phyloP scores from a whole-genome alignment of 345 rosid species.

The Stellera chamaejasme region DNA sequence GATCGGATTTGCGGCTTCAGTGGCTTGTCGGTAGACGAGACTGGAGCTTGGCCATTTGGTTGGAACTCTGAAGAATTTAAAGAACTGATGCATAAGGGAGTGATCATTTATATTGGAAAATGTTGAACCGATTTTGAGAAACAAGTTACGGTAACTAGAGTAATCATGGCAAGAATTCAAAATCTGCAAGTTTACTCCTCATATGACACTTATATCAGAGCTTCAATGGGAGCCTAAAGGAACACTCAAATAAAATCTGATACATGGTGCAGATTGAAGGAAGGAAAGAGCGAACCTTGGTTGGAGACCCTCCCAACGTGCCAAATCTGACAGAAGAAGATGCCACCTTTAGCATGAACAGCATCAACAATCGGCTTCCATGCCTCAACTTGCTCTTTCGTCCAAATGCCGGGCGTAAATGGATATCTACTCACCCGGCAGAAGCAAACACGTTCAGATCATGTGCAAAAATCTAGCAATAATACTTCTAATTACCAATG shows the following conservation, averaged over 20 bases:
- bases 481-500: background rate
- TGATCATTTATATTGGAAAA: no score
- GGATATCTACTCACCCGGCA: slow-evolving; percentile 19
- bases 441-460: background rate
- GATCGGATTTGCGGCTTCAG: slow-evolving; percentile 31
- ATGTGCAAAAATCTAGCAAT: background rate
- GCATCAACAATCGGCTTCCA: slow-evolving; percentile 88
- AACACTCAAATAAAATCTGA: no score
- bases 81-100: no score
- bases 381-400: slow-evolving; percentile 74
- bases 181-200: no score
- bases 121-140: no score
- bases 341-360: slow-evolving; percentile 71
- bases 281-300: slow-evolving; percentile 17
- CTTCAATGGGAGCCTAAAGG: no score
- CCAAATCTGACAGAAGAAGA: slow-evolving; percentile 67
- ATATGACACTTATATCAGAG: no score
- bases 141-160: no score
- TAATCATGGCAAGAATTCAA: no score
- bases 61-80: slow-evolving; percentile 29
- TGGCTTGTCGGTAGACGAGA: slow-evolving; percentile 51
- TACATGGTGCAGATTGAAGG: no score
- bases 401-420: slow-evolving; percentile 66
- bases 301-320: slow-evolving; percentile 76
- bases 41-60: slow-evolving; percentile 62